A percentile compares a stretch with the other conserved stretches of the same genome.
Conservation (phyloP, 106 monocot species). For the Dendrobium huoshanense region DNA sequence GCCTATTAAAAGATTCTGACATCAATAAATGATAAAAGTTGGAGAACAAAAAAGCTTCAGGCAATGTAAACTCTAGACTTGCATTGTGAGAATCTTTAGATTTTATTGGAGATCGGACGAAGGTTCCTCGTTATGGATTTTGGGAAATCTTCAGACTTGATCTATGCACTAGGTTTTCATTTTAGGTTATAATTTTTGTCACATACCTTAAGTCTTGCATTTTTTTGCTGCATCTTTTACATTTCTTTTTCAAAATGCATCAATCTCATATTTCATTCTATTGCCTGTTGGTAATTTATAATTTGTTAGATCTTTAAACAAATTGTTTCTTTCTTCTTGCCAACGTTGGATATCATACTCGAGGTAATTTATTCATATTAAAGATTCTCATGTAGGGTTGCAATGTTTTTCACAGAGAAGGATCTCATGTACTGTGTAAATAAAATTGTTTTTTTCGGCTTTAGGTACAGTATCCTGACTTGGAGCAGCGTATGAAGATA, state of each 20-base stretch:
- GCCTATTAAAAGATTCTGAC: no score
- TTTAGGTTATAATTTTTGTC: no score
- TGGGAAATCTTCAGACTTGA: no score
- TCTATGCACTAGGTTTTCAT: no score
- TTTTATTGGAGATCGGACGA: no score
- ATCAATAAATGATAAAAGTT: no score
- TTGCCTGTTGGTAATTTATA: neutral
- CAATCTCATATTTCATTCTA: neutral
- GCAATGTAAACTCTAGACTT: no score
- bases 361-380: neutral
- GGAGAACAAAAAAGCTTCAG: no score
- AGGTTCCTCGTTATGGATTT: no score
- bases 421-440: neutral
- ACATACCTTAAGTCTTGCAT: neutral
- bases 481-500: slow-evolving; percentile 77
- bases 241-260: neutral
- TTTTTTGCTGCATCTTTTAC: neutral
- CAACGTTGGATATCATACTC: neutral
- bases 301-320: neutral
- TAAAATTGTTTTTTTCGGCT: slow-evolving; percentile 13
- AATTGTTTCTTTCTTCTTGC: neutral
- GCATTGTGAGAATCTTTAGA: no score
- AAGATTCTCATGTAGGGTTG: neutral
- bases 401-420: neutral
- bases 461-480: slow-evolving; percentile 93